Evolutionary conservation across 176 grass and related monocot species (phyloP), one percentile per base, ranked within the genome.

Genomic region (Eleusine coracana): DNA sequence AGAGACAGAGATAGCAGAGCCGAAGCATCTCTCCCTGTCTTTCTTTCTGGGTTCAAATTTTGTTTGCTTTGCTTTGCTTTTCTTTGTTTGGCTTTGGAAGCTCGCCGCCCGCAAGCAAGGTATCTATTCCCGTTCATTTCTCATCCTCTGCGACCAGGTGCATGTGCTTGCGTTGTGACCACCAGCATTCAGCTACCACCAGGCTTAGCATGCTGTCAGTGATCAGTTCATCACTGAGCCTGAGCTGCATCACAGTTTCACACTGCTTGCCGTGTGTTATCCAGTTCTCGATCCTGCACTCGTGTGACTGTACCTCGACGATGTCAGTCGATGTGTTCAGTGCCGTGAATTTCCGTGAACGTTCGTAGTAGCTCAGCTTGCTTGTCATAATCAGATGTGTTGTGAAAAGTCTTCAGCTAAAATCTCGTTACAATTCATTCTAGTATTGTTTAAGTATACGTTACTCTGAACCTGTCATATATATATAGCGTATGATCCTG

Each of bases 51-150:
- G 86, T 92, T 93, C 83, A 87, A 77, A 77, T 51, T 68, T 68
- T 68, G 84, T 49, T 18, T 72, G 84, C 59, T 84, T 80, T 56
- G 18, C 18, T 56, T 56, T 20, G 14, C 51, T 54, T 80, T 62
- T 25, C 75, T 78, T 63, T 91, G 42, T 50, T 52, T 69, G 17
- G 83, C 86, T 91, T 91, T 79, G 66, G 54, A 3, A 85, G n/a
- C 36, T 87, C 89, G 75, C 94, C 85, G 4, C 7, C 81, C 82
- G 39, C 91, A 97, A 92, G 94, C 94, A 97, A 97, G 70, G 94
- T 85, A 94, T 97, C 74, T 80, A 76, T 94, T 90, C 87, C 61
- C 69, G 16, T 49, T 68, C 68, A 55, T 83, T 11, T 12, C 7
- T 63, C 42, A 41, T 79, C 76, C 69, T 84, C 81, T 70, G 44